These are phyloP conservation scores for Ascochyta fabae DNA, from an alignment of 2,329 filamentous ascomycete species.

Conservation along the genomic window DNA sequence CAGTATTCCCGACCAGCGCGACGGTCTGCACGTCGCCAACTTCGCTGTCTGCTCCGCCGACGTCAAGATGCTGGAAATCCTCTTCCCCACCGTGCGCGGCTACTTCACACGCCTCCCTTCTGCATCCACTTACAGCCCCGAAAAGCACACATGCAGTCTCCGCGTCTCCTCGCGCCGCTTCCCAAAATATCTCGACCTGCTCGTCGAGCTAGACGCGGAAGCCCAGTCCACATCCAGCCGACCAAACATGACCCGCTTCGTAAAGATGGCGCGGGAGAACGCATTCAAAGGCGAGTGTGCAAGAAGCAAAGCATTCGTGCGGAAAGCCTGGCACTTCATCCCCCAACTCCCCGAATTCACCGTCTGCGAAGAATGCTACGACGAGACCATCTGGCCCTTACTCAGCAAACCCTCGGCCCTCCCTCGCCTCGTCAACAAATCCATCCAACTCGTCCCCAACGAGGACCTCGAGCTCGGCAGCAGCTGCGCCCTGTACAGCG, in stretches of 20 bases:
- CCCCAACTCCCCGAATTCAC: constrained; percentile 77
- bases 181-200: constrained; percentile 61
- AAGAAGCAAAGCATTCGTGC: constrained; percentile 66
- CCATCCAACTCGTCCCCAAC: constrained; percentile 62
- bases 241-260: constrained; percentile 66
- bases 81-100: constrained; percentile 75
- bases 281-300: constrained; percentile 63
- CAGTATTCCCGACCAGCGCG: constrained; percentile 72
- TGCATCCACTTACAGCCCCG: constrained; percentile 15
- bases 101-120: constrained; percentile 61
- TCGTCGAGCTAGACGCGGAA: constrained; percentile 61
- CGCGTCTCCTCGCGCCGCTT: constrained; percentile 66
- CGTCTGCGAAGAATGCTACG: constrained; percentile 86
- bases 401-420: constrained; percentile 56
- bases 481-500: constrained; percentile 80
- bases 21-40: constrained; percentile 67
- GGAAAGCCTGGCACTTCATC: constrained; percentile 78
- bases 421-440: constrained; percentile 55
- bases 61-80: constrained; percentile 70
- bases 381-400: constrained; percentile 76
- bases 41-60: constrained; percentile 81
- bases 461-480: constrained; percentile 51
- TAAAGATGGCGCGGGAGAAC: constrained; percentile 64
- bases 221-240: constrained; percentile 43
- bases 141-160: constrained; percentile 69